Evolutionary conservation across 1,284 basidiomycete genomes (phyloP), one percentile per base, ranked within the genome.

Genomic region (Trichosporon sp.): DNA sequence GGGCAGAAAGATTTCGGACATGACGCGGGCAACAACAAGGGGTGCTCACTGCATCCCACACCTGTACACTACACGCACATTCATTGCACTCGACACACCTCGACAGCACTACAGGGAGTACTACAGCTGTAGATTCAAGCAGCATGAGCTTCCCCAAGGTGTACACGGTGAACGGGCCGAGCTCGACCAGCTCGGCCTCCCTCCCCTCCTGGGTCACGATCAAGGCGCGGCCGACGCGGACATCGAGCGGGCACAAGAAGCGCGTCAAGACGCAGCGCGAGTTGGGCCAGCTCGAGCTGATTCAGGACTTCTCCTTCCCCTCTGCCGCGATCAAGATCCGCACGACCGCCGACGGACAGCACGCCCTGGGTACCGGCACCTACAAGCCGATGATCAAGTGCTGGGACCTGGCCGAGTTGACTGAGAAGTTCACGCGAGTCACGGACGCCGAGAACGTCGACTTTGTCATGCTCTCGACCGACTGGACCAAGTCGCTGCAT

Each of bases 401-500:
- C 2, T 99, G 93, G 91, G 97, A 99, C 82, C 86, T 98, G 65
- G 91, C 94, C 81, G 92, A 98, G 81, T 88, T 99, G 40, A 91
- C 93, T 4, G 87, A 94, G 74, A 99, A 99, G 84, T 98, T 98
- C 82, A 95, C 98, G 85, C 88, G 97, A 65, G 95, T 98, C 79
- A 92, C 94, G 0, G 95, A 99, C 79, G 90, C 92, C 7, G 96
- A 99, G 87, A 99, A 98, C 83, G 91, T 99, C 74, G 97, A 99
- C 83, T 99, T 99, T 85, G 88, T 91, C 86, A 91, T 96, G 79
- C 88, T 99, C 10, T 98, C 96, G 0, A 91, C 94, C 80, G 97
- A 99, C 86, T 99, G 97, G 97, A 99, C 96, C 16, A 99, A 99
- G 84, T 92, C 92, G n/a, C 88, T 98, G 71, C 96, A 97, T 80